These are phyloP conservation scores for Xylaria sp. DNA, from an alignment of 2,329 filamentous ascomycete species.

Conservation along the genomic window DNA sequence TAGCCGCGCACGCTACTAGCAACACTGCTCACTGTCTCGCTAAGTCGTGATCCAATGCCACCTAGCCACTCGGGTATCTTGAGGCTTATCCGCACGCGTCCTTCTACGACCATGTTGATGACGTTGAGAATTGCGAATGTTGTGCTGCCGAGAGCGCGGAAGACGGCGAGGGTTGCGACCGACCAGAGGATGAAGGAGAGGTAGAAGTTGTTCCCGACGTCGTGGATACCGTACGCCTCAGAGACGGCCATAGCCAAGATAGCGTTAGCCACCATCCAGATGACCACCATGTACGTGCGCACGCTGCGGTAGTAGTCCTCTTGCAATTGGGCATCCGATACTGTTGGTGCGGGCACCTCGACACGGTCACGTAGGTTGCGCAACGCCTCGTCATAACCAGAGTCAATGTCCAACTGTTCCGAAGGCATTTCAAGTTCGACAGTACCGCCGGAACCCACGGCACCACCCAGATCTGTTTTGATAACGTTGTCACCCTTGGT, in stretches of 20 bases:
- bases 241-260: conserved; percentile 93
- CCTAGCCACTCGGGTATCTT: conserved; percentile 60
- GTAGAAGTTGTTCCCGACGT: conserved; percentile 87
- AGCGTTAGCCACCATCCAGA: conserved; percentile 93
- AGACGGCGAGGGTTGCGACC: conserved; percentile 86
- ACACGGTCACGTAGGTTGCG: conserved; percentile 94
- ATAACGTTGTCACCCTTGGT: conserved; percentile 98
- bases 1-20: conserved; percentile 47
- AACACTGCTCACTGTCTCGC: conserved; percentile 61
- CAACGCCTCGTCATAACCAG: conserved; percentile 95
- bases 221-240: conserved; percentile 80
- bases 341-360: conserved; percentile 73
- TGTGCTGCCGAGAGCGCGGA: conserved; percentile 84
- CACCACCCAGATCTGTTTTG: conserved; percentile 90
- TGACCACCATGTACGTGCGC: conserved; percentile 96
- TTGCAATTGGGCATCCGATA: conserved; percentile 84
- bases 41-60: conserved; percentile 60
- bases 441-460: conserved; percentile 78
- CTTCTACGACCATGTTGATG: conserved; percentile 87
- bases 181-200: conserved; percentile 93
- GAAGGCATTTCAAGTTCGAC: conserved; percentile 98
- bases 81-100: conserved; percentile 72
- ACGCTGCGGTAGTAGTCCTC: conserved; percentile 99
- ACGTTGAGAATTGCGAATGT: conserved; percentile 86
- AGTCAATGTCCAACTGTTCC: conserved; percentile 98